phyloP scores from a whole-genome alignment of 805 yeast genomes.

The Clavispora asparagi region DNA sequence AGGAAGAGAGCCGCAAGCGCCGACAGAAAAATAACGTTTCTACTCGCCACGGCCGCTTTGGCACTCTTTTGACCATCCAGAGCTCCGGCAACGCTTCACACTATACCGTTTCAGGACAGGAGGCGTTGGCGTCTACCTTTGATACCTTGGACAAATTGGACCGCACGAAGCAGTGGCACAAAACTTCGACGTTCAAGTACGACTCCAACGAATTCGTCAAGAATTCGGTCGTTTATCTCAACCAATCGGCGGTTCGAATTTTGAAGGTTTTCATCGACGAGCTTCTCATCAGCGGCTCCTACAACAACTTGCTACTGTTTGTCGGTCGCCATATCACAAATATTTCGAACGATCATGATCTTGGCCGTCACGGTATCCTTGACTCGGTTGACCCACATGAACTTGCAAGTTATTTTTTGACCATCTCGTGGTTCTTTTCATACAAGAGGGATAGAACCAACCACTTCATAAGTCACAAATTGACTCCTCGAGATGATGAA shows the following conservation, averaged over 20 bases:
- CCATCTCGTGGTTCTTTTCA: conserved; percentile 71
- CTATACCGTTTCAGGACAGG: conserved; percentile 68
- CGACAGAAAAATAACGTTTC: conserved; percentile 47
- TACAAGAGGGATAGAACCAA: conserved; percentile 45
- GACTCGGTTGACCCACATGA: conserved; percentile 30
- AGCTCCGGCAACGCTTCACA: conserved; percentile 51
- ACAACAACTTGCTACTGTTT: conserved; percentile 57
- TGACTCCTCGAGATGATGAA: conserved; percentile 17
- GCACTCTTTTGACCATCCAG: conserved; percentile 73
- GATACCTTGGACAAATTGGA: conserved; percentile 64
- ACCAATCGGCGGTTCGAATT: conserved; percentile 25
- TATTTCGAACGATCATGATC: conserved; percentile 10
- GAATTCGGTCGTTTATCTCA: conserved; percentile 23
- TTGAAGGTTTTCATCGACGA: conserved; percentile 44
- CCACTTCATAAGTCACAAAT: conserved; percentile 2
- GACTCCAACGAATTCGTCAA: conserved; percentile 36
- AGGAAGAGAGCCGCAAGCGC: conserved; percentile 53
- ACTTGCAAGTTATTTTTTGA: conserved; percentile 46
- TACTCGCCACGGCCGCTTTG: conserved; percentile 86
- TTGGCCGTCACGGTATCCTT: conserved; percentile 22
- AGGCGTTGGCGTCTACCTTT: conserved; percentile 46
- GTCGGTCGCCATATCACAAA: conserved; percentile 32
- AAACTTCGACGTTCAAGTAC: conserved; percentile 31
- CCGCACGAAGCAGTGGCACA: conserved; percentile 60
- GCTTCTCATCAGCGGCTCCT: conserved; percentile 65